Base-by-base conservation (phyloP, 257 asterid genomes). In the Apocynum venetum region DNA sequence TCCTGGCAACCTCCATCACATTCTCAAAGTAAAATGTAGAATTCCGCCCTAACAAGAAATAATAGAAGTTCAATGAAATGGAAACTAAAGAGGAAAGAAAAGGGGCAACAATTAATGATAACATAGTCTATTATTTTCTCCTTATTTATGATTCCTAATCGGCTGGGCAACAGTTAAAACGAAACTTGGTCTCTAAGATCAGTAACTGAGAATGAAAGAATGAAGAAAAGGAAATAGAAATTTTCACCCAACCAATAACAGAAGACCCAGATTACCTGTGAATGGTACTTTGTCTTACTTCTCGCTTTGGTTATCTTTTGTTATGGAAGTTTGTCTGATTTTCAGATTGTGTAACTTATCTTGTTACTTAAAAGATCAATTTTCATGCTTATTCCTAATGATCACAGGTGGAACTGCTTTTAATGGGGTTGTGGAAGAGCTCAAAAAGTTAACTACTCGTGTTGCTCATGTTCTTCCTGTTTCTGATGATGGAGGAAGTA, bases 401-500 rank as follows among this genome's bases (percentile, higher is more conserved):
- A 60, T 64, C 82, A 83, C 90, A 95, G 98, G 98, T 82, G 98
- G 98, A 82, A 95, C 98, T 69, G 98, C 97, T 53, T 95, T 95
- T 81, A 95, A 95, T 87, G 96, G 98, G 81, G 97, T 95, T 53
- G 96, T 90, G 48, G 98, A 93, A 90, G 98, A 93, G 89, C 93
- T 95, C 76, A 90, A 91, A 91, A 88, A 86, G 77, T 85, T 95
- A 81, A 95, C 98, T n/a, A 92, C 95, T 61, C 82, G 83, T 57
- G 98, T 95, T 65, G 90, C 97, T 70, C 98, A 95, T 77, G 93
- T 95, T 73, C 98, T 93, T 47, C 98, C 98, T 13, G 98, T 95
- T 80, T 95, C 98, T 81, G 98, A 95, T 86, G 96, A 95, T 81
- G 98, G 98, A 80, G 98, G 98, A 80, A 95, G 98, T 91, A 95